Percentiles rank a stretch among this genome's conserved stretches.
Evolutionary conservation across 31 red algal species (phyloP).

Genomic region (Porphyra umbilicalis): DNA sequence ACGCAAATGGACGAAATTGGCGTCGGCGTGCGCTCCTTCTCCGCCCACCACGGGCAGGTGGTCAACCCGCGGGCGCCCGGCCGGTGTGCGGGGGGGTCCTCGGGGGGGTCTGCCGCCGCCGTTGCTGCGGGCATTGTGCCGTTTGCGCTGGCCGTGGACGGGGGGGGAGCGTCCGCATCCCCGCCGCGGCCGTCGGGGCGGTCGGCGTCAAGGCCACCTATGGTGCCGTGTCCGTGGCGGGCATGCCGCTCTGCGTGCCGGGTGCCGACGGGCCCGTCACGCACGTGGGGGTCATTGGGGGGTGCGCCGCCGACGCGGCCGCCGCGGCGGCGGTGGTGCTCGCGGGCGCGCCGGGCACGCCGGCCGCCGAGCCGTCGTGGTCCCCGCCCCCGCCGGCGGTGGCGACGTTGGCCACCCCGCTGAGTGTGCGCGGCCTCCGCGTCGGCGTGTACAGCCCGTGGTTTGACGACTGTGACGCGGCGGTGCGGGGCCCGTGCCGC

Average conservation of each 20-base stretch:
- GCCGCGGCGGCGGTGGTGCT: neutral
- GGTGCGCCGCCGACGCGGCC: slow-evolving; percentile 3
- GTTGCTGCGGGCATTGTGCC: slow-evolving; percentile 51
- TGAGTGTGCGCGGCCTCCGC: neutral
- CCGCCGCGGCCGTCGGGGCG: slow-evolving; percentile 61
- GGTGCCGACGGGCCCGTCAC: neutral
- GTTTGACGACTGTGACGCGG: neutral
- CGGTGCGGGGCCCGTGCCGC: neutral
- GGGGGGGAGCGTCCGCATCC: slow-evolving; percentile 59
- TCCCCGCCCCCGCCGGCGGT: neutral
- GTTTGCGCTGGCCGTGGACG: slow-evolving; percentile 41
- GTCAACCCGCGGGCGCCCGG: slow-evolving; percentile 32
- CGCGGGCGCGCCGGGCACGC: neutral
- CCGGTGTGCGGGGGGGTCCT: slow-evolving; percentile 55
- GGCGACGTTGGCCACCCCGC: neutral
- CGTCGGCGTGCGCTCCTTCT: slow-evolving; percentile 12
- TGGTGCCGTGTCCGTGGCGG: slow-evolving; percentile 18
- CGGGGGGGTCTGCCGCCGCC: slow-evolving; percentile 63
- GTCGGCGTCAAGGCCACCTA: slow-evolving; percentile 72
- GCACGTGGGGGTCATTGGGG: slow-evolving; percentile 6
- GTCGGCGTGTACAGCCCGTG: slow-evolving; percentile 1
- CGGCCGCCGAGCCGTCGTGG: neutral
- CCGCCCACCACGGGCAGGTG: slow-evolving; percentile 1
- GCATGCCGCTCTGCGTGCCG: neutral
- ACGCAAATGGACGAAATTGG: slow-evolving; percentile 33